Evolutionary conservation across 306 rosid species (phyloP), one percentile per base, ranked within the genome.

Genomic region (Casuarina equisetifolia): DNA sequence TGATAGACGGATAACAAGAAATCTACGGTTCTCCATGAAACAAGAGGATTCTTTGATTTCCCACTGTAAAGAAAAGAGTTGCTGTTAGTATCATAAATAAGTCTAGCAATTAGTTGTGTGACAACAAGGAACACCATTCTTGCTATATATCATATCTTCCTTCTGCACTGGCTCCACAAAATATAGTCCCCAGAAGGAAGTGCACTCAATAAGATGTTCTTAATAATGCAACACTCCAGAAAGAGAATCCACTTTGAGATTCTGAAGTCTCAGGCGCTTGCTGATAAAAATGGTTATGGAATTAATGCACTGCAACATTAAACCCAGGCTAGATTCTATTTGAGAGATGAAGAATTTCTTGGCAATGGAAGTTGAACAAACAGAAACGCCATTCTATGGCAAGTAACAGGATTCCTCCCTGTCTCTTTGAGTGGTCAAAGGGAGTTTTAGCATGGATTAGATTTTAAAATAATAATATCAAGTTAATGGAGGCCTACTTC

Each of bases 41-140:
- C 99, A 95, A 74, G 96, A 92, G 70, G 97, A 81, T 20, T 80
- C 90, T 61, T 83, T 78, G 70, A 95, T 86, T 84, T 92, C 97
- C 99, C 97, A 92, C 99, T 92, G 90, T 13, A 64, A 75, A 48
- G 43, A 64, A 67, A 82, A 81, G 70, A 8, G 46, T 70, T 4
- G 75, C 64, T 66, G 17, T 63, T 58, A 39, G 7, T 63, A 76
- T 62, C 62, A 76, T 44, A 39, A 69, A 64, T 39, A 16, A 64
- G 25, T 64, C 6, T 6, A 9, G 32, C 45, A 64, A 4, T 64
- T 40, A 64, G 46, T 5, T 38, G 45, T 39, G 46, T 38, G 46
- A 7, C 48, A 35, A 64, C 0, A 42, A 46, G 1, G 4, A 63
- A 40, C 38, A 64, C 20, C 46, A 64, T 38, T 6, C 70, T 38